Conservation (phyloP, 371 early-diverging fungal species). For the Batkoa obscura region DNA sequence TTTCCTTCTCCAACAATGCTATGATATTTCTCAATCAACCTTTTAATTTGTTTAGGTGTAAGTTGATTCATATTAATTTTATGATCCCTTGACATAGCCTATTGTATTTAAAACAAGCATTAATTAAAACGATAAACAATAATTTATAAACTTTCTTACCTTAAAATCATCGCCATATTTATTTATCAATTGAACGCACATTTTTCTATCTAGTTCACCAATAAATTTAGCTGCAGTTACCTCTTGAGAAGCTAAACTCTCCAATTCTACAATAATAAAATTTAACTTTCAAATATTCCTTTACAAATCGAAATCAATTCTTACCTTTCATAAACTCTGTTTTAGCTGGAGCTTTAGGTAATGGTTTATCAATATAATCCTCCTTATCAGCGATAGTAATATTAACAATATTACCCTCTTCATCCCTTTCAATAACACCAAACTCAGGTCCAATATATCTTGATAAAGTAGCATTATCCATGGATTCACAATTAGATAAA, state of each 20-base stretch:
- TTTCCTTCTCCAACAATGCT: too few species aligned
- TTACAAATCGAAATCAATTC: too few species aligned
- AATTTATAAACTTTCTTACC: conserved; percentile 14
- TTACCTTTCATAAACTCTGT: too few species aligned
- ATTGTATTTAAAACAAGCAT: neutral
- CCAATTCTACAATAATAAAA: too few species aligned
- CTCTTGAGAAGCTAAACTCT: too few species aligned
- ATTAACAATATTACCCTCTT: conserved; percentile 55
- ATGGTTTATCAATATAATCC: conserved; percentile 25
- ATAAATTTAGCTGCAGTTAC: too few species aligned
- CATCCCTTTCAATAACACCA: conserved; percentile 65
- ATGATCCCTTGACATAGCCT: conserved; percentile 67
- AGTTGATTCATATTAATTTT: conserved; percentile 66
- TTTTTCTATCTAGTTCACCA: too few species aligned
- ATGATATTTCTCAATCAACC: conserved; percentile 18
- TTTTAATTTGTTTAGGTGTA: conserved; percentile 53
- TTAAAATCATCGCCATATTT: conserved; percentile 67
- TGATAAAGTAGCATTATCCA: conserved; percentile 23
- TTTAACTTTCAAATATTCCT: too few species aligned
- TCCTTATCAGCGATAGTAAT: conserved; percentile 31
- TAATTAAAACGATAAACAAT: neutral
- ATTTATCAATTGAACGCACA: conserved; percentile 19
- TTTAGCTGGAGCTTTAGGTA: conserved; percentile 10
- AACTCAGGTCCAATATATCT: conserved; percentile 33
- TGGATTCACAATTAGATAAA: conserved; percentile 8